Base-by-base conservation (phyloP, 2,329 filamentous ascomycete species). In the Davidsoniella neocaledoniae region DNA sequence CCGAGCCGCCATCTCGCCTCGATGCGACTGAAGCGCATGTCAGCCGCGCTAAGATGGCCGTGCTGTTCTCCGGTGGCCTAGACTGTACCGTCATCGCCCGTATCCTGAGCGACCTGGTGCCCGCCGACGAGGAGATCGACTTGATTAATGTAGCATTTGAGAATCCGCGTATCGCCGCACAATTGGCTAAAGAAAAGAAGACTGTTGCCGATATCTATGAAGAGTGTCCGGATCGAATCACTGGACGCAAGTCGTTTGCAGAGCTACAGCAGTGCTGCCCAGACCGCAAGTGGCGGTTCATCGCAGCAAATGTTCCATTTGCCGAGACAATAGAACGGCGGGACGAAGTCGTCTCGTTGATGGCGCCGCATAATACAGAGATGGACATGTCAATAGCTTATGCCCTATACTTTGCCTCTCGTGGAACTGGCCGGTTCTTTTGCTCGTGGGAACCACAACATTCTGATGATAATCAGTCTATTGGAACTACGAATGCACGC, bases 301-400 rank as follows among this genome's bases (percentile, higher is more conserved):
- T 96, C 38, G 75, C 79, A 49, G 77, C 80, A 50, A 82, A 98
- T 59, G 70, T 98, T 25, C 83, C 90, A 0, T 95, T 90, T 60
- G 61, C 69, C 5, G 83, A 93, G 57, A 83, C 81, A 0, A 61
- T 79, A 41, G 69, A 72, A 2, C 83, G 94, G 58, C 77, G 85
- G 54, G 59, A 72, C 2, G 72, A 72, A 23, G 75, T 98, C 17
- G 74, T 88, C 37, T 72, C 76, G 2, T 69, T 98, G 16, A 95
- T 98, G 62, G 73, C 83, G 57, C 91, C 91, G 0, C 91, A 98
- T 64, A 90, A 94, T 56, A 98, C 91, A 0, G 91, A 98, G 64
- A 98, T 98, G 91, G 91, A 98, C 59, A 71, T 98, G 1, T 98
- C 91, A 3, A 98, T 98, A 57, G 83, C 85, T 0, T 82, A 76